A percentile compares a stretch with the other conserved stretches of the same genome.
Evolutionary conservation across 495 filamentous ascomycete species (phyloP).

Genomic region (Penicillium crystallinum): DNA sequence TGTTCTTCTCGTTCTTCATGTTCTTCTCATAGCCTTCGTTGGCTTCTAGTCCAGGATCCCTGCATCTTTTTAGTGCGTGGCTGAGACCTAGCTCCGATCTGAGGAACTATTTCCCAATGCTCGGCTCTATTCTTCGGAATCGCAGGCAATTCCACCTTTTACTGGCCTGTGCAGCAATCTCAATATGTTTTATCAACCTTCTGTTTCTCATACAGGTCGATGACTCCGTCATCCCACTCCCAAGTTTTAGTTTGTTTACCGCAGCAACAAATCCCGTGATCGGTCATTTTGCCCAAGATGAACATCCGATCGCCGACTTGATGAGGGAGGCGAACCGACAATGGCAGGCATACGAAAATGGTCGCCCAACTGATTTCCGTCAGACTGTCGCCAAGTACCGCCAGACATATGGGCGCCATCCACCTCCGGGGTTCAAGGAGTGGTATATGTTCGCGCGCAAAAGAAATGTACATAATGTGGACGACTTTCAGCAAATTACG

Average conservation of each 20-base stretch:
- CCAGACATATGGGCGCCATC: constrained; percentile 59
- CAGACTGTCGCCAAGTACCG: constrained; percentile 59
- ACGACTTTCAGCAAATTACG: constrained; percentile 69
- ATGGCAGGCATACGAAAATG: constrained; percentile 14
- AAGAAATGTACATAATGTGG: constrained; percentile 55
- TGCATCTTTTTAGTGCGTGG: neutral
- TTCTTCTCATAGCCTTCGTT: neutral
- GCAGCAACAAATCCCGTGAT: neutral
- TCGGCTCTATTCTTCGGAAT: constrained; percentile 11
- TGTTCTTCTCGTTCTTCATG: neutral
- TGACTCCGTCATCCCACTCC: constrained; percentile 5
- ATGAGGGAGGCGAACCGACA: constrained; percentile 15
- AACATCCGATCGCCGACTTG: constrained; percentile 15
- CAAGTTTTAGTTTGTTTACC: constrained; percentile 5
- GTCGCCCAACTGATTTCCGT: constrained; percentile 32
- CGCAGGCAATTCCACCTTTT: constrained; percentile 14
- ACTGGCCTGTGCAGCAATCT: constrained; percentile 7
- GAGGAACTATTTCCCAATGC: constrained; percentile 8
- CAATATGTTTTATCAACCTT: constrained; percentile 14
- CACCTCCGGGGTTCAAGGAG: constrained; percentile 64
- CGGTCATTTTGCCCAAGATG: constrained; percentile 12
- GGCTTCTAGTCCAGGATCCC: neutral
- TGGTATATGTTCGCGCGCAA: constrained; percentile 65
- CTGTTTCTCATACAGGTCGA: constrained; percentile 12
- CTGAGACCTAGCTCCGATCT: neutral